phyloP scores from a whole-genome alignment of 495 filamentous ascomycete species.

The Niebla homalea region DNA sequence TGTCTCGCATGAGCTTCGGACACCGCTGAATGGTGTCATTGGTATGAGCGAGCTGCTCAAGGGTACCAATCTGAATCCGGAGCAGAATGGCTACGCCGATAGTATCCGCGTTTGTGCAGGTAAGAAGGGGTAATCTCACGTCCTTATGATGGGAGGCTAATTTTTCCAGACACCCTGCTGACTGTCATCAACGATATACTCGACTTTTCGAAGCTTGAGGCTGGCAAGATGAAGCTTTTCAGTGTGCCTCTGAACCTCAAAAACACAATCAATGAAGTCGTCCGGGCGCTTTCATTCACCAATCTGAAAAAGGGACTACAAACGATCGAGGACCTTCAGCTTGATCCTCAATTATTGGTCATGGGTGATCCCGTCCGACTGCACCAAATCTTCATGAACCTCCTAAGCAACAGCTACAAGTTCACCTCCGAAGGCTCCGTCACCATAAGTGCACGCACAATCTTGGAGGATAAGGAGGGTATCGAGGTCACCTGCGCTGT shows the following conservation, averaged over 20 bases:
- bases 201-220: constrained; percentile 87
- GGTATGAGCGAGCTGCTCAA: constrained; percentile 80
- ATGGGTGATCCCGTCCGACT: constrained; percentile 80
- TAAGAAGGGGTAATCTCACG: neutral
- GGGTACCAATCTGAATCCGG: constrained; percentile 58
- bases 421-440: constrained; percentile 82
- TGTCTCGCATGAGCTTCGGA: constrained; percentile 76
- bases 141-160: neutral
- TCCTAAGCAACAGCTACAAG: constrained; percentile 87
- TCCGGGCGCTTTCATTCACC: constrained; percentile 72
- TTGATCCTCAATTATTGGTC: constrained; percentile 64
- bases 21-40: constrained; percentile 80
- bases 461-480: constrained; percentile 52
- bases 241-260: constrained; percentile 72
- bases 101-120: constrained; percentile 74
- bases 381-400: constrained; percentile 86
- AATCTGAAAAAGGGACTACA: constrained; percentile 65
- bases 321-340: constrained; percentile 55
- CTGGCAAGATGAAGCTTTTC: constrained; percentile 89
- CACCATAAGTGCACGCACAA: constrained; percentile 58
- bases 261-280: constrained; percentile 78
- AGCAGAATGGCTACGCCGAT: constrained; percentile 85
- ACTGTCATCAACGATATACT: constrained; percentile 92
- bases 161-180: constrained; percentile 53
- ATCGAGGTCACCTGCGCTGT: constrained; percentile 73